A percentile compares a stretch with the other conserved stretches of the same genome.
Conservation (phyloP, 768 basidiomycete genomes). For the Boletus rufocinnamomeus region DNA sequence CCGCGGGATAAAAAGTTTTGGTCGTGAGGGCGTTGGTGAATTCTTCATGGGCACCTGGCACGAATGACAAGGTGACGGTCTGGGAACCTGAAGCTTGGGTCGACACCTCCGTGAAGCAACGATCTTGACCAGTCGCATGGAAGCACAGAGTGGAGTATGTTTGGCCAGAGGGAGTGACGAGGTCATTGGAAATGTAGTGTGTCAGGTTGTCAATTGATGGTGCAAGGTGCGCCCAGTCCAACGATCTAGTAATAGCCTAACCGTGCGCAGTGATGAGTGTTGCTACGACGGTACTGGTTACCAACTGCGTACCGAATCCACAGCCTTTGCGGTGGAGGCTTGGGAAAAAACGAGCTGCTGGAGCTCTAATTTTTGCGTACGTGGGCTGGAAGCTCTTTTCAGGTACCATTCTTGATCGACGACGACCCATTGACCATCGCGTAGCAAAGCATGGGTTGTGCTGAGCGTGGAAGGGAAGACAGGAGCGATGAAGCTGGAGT, state of each 20-base stretch:
- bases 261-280: conserved; percentile 5
- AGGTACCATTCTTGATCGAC: conserved; percentile 58
- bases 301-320: conserved; percentile 36
- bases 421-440: conserved; percentile 60
- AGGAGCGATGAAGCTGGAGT: conserved; percentile 77
- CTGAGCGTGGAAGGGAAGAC: conserved; percentile 48
- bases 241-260: conserved; percentile 33
- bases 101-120: conserved; percentile 45
- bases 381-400: conserved; percentile 33
- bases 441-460: conserved; percentile 57
- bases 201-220: conserved; percentile 51
- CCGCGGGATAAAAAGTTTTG: conserved; percentile 31
- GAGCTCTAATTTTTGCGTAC: conserved; percentile 54
- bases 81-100: conserved; percentile 39
- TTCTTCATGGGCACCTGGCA: conserved; percentile 49
- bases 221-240: conserved; percentile 44
- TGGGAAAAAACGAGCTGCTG: conserved; percentile 73
- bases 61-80: conserved; percentile 54
- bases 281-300: not conserved
- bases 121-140: conserved; percentile 27
- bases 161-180: conserved; percentile 45
- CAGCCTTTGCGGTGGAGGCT: conserved; percentile 39
- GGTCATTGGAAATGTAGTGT: conserved; percentile 44
- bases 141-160: conserved; percentile 58
- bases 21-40: conserved; percentile 46